Base-by-base conservation (phyloP, 139 green algal genomes). In the Chlorella sorokiniana region DNA sequence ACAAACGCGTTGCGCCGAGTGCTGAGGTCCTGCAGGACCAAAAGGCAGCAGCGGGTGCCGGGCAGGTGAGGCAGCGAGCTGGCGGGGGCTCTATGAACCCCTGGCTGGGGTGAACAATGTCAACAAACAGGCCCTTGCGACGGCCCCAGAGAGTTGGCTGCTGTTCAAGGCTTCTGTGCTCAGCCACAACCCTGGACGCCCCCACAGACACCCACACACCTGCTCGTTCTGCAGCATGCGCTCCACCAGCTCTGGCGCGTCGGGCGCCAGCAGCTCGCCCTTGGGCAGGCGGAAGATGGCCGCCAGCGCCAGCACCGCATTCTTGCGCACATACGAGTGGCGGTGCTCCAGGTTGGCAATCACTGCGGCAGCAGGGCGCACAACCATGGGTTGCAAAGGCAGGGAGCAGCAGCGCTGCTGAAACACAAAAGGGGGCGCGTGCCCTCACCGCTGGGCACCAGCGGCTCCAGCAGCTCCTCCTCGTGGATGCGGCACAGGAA, bases 401-500 rank as follows among this genome's bases (percentile, higher is more conserved):
- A 10, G 52, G 52, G 52, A 20, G 52, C 22, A 61, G 22, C 22
- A 40, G 11, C 35, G 65, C 48, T 56, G 48, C 48, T 56, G 14
- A 56, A 16, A 56, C n/a, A n/a, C n/a, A n/a, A n/a, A n/a, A n/a
- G n/a, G n/a, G n/a, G n/a, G n/a, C n/a, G n/a, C n/a, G 35, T 61
- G 61, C 45, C 37, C 70, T 11, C 48, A 82, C 81, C 75, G 51
- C 89, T 96, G 27, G 96, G 96, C 31, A 99, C 92, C 79, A 99
- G 85, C 20, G 97, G 97, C 88, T 99, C 97, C 80, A 99, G 83
- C 51, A 99, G 96, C 83, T 99, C 97, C 75, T 97, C 92, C 88
- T 99, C 97, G 27, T 88, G 84, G 69, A 99, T 96, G 29, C 97
- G 89, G 89, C 95, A 98, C 52, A 99, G 89, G 86, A 99, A 99